Evolutionary conservation across 306 rosid genomes (phyloP).

Genomic region (Cucumis melo): DNA sequence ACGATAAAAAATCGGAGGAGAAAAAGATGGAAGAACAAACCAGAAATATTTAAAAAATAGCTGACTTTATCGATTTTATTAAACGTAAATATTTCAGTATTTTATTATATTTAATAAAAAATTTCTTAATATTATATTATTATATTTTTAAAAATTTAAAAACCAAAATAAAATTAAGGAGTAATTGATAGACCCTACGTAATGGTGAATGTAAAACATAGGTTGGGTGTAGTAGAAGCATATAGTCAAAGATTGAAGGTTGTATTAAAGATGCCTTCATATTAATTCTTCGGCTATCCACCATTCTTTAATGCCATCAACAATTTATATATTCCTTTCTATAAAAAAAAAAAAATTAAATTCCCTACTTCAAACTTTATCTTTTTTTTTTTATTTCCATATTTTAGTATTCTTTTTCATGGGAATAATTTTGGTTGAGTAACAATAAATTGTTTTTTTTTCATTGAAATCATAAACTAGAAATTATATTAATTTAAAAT

Average conservation of each 20-base stretch:
- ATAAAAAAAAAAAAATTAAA: neutral
- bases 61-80: no score
- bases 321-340: neutral
- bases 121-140: no score
- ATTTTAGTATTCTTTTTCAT: neutral
- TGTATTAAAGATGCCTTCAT: neutral
- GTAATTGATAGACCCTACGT: neutral
- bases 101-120: no score
- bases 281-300: neutral
- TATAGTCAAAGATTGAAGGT: neutral
- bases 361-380: neutral
- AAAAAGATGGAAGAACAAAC: no score
- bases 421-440: neutral
- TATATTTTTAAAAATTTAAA: no score
- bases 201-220: neutral
- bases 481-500: no score
- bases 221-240: neutral
- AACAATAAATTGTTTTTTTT: no score
- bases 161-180: no score
- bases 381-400: accelerated
- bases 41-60: no score
- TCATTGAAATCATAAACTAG: no score
- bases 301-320: neutral
- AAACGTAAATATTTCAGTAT: no score
- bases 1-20: no score